Evolutionary conservation across 2,329 filamentous ascomycete species (phyloP).

Genomic region (Botrytis elliptica): DNA sequence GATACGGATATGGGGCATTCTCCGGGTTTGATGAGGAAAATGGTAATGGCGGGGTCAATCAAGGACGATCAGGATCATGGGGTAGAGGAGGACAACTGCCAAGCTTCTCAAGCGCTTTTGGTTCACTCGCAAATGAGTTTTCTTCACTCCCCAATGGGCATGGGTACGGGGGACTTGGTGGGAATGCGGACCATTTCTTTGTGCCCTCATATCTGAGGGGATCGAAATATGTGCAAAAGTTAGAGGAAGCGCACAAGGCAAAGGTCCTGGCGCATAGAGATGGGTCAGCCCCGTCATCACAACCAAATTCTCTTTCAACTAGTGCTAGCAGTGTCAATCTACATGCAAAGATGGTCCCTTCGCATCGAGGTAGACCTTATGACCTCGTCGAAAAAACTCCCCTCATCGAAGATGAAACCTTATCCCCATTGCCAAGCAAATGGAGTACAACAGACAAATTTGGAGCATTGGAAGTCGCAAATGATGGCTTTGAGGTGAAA

Average conservation of each 20-base stretch:
- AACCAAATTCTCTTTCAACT: slow-evolving; percentile 50
- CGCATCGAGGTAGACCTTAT: slow-evolving; percentile 76
- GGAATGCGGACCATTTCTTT: slow-evolving; percentile 58
- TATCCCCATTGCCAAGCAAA: slow-evolving; percentile 71
- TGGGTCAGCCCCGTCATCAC: slow-evolving; percentile 45
- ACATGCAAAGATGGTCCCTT: slow-evolving; percentile 57
- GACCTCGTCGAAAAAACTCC: slow-evolving; percentile 79
- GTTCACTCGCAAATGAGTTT: slow-evolving; percentile 29
- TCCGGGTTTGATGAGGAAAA: slow-evolving; percentile 35
- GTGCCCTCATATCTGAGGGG: slow-evolving; percentile 78
- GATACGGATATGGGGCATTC: slow-evolving; percentile 28
- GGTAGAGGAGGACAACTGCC: slow-evolving; percentile 36
- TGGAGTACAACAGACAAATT: slow-evolving; percentile 83
- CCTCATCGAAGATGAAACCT: slow-evolving; percentile 56
- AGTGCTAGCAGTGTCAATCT: slow-evolving; percentile 54
- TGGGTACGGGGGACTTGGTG: slow-evolving; percentile 29
- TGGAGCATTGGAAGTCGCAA: slow-evolving; percentile 68
- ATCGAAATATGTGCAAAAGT: slow-evolving; percentile 73
- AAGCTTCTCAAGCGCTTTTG: slow-evolving; percentile 39
- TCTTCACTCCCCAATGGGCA: slow-evolving; percentile 33
- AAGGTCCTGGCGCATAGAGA: slow-evolving; percentile 52
- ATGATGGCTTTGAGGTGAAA: slow-evolving; percentile 71
- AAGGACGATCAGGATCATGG: slow-evolving; percentile 34
- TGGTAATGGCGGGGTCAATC: slow-evolving; percentile 29
- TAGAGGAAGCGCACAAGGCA: slow-evolving; percentile 68